Conservation (phyloP, 2,329 filamentous ascomycete genomes). For the Blumeria hordei region DNA sequence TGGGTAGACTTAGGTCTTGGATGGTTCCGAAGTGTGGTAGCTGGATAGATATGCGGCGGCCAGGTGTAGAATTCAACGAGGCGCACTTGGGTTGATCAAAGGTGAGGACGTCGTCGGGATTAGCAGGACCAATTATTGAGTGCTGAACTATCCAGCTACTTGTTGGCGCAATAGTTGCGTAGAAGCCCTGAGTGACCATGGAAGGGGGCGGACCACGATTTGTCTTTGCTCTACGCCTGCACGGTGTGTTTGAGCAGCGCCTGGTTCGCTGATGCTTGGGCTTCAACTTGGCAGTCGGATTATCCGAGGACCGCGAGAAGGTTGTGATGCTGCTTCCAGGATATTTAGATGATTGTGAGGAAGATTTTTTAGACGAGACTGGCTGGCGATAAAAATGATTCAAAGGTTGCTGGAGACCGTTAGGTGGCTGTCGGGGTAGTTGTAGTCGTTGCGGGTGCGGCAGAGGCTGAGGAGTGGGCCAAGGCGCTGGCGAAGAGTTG, state of each 20-base stretch:
- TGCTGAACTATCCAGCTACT: conserved; percentile 12
- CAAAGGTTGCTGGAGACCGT: too few species aligned
- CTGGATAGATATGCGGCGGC: background rate
- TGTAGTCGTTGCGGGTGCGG: too few species aligned
- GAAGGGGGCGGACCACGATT: conserved; percentile 6
- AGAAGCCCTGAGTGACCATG: conserved; percentile 10
- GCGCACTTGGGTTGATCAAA: background rate
- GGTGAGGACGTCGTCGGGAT: background rate
- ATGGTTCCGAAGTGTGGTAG: too few species aligned
- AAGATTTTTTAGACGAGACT: too few species aligned
- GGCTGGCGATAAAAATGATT: too few species aligned
- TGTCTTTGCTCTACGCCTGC: background rate
- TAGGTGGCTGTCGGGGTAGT: too few species aligned
- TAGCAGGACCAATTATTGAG: conserved; percentile 4
- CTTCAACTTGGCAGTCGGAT: background rate
- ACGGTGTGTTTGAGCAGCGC: background rate
- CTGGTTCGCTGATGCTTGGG: background rate
- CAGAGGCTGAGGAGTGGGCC: background rate
- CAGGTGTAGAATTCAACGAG: too few species aligned
- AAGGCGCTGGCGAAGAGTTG: background rate
- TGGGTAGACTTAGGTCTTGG: too few species aligned
- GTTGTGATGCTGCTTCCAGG: background rate
- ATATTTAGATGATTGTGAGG: too few species aligned
- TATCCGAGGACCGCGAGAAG: background rate
- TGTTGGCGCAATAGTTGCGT: conserved; percentile 7